These are phyloP conservation scores for Fragilariopsis cylindrus DNA, from an alignment of 108 stramenopile species.

Conservation along the genomic window DNA sequence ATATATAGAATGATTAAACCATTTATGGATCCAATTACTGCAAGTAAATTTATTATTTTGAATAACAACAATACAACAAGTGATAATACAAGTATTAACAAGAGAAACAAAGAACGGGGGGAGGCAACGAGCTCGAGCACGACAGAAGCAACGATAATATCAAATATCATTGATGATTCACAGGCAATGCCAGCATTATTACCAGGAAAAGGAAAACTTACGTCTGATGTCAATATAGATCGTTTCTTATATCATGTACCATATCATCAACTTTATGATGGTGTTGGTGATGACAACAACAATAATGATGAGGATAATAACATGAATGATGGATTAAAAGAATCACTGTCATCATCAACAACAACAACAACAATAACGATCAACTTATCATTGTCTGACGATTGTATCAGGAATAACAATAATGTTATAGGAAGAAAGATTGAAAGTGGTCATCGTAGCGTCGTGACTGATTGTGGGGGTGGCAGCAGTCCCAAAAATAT, in stretches of 20 bases:
- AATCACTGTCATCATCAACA: conserved; percentile 4
- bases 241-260: conserved; percentile 36
- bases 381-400: neutral
- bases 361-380: neutral
- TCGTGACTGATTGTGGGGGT: neutral
- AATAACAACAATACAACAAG: neutral
- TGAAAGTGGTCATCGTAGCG: neutral
- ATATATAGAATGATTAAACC: conserved; percentile 31
- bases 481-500: neutral
- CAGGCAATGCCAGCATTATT: conserved; percentile 21
- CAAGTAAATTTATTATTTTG: conserved; percentile 28
- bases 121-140: too few species aligned
- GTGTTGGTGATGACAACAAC: neutral
- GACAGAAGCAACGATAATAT: conserved; percentile 2
- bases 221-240: conserved; percentile 14
- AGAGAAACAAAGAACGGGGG: neutral
- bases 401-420: neutral
- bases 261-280: conserved; percentile 38
- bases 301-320: neutral
- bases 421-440: neutral
- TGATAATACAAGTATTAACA: neutral
- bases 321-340: neutral
- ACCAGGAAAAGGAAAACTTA: conserved; percentile 23
- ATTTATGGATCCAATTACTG: conserved; percentile 31
- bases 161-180: conserved; percentile 6